phyloP scores from a whole-genome alignment of 306 rosid species.

The Cajanus cajan region DNA sequence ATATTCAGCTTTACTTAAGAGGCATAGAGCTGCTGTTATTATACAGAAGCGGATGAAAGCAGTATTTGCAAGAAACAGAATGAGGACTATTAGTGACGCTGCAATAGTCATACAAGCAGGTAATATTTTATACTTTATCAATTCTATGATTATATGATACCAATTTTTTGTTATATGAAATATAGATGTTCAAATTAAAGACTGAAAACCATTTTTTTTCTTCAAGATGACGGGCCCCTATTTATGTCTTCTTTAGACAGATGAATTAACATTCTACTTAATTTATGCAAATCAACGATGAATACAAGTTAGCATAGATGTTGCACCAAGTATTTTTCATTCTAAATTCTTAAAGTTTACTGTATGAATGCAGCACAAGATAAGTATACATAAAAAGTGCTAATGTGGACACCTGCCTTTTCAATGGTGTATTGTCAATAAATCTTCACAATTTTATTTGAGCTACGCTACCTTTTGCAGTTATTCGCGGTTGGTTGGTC shows the following conservation, averaged over 20 bases:
- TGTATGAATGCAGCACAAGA: slow-evolving; percentile 8
- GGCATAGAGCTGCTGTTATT: slow-evolving; percentile 67
- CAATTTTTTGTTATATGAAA: not conserved
- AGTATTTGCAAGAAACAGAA: slow-evolving; percentile 47
- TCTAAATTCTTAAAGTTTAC: not conserved
- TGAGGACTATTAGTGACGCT: slow-evolving; percentile 49
- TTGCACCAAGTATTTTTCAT: not conserved
- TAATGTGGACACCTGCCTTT: not conserved
- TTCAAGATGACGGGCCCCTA: not conserved
- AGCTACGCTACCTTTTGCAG: slow-evolving; percentile 43
- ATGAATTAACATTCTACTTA: not conserved
- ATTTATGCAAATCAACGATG: not conserved
- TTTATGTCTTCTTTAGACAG: not conserved
- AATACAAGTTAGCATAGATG: slow-evolving; percentile 12
- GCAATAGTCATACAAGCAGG: slow-evolving; percentile 77
- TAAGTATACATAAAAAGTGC: not conserved
- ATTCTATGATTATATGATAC: not conserved
- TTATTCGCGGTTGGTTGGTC: slow-evolving; percentile 84
- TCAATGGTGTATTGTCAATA: not conserved
- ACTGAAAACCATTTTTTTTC: not conserved
- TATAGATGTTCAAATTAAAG: slow-evolving; percentile 7
- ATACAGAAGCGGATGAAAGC: slow-evolving; percentile 72
- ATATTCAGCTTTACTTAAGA: slow-evolving; percentile 53
- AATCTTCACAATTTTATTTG: slow-evolving; percentile 25
- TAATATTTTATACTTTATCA: slow-evolving; percentile 14